Percentiles rank a stretch among this genome's conserved stretches.
phyloP scores from a whole-genome alignment of 805 yeast genomes.

The Metschnikowia matae region DNA sequence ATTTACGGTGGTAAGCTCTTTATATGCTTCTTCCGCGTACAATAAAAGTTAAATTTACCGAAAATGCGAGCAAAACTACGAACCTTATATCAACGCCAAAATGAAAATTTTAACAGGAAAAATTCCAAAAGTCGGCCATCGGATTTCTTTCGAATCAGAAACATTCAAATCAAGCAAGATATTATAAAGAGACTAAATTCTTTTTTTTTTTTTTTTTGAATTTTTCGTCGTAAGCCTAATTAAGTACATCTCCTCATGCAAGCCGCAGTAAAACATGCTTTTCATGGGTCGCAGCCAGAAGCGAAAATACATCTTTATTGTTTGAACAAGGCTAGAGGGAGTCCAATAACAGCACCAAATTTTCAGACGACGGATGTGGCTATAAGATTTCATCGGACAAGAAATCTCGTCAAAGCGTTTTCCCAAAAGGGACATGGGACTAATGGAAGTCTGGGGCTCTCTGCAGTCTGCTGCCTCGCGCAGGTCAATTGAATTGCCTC shows the following conservation, averaged over 20 bases:
- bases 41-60: background rate
- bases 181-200: background rate
- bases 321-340: background rate
- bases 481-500: slow-evolving; percentile 1
- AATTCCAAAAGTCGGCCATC: background rate
- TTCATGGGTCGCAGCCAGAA: background rate
- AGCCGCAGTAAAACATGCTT: background rate
- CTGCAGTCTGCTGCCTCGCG: background rate
- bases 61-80: background rate
- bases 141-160: background rate
- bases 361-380: background rate
- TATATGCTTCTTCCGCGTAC: background rate
- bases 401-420: background rate
- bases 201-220: no score
- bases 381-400: background rate
- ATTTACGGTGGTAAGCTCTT: no score
- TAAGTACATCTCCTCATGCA: background rate
- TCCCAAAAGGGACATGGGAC: background rate
- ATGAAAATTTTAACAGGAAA: background rate
- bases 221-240: background rate
- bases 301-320: background rate
- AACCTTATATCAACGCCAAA: background rate
- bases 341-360: background rate
- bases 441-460: background rate
- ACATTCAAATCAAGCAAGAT: no score